Percentiles rank a stretch among this genome's conserved stretches.
Conservation (phyloP, 2,329 filamentous ascomycete species). For the Magnaporthiopsis poae region DNA sequence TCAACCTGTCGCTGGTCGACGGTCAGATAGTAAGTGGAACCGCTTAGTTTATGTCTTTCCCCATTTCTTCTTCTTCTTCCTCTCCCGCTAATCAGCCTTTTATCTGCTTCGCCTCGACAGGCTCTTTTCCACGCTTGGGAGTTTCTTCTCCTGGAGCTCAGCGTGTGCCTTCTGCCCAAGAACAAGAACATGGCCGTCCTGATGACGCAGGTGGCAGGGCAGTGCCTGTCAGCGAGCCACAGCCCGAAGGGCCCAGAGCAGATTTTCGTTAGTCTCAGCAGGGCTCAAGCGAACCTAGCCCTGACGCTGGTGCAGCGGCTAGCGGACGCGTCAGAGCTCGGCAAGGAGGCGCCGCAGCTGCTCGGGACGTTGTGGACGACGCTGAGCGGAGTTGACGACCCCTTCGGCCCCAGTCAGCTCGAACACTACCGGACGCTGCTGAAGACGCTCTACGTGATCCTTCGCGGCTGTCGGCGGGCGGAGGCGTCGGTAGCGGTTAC, state of each 20-base stretch:
- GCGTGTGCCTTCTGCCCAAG: conserved; percentile 45
- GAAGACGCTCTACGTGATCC: conserved; percentile 72
- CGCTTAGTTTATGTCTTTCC: too few species aligned
- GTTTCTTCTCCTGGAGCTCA: conserved; percentile 73
- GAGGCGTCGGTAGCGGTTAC: conserved; percentile 33
- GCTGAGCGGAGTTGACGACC: conserved; percentile 43
- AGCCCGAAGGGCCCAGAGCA: conserved; percentile 61
- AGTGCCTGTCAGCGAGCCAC: conserved; percentile 71
- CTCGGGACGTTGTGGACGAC: conserved; percentile 41
- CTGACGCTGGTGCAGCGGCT: conserved; percentile 75
- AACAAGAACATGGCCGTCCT: conserved; percentile 34
- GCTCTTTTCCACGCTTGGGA: conserved; percentile 83
- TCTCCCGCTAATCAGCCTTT: not conserved
- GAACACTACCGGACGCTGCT: conserved; percentile 75
- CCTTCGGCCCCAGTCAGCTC: conserved; percentile 41
- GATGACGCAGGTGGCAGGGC: conserved; percentile 63
- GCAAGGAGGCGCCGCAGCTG: conserved; percentile 42
- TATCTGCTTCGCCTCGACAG: conserved; percentile 28
- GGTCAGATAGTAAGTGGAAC: conserved; percentile 63
- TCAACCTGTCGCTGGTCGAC: conserved; percentile 84
- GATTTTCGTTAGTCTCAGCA: conserved; percentile 70
- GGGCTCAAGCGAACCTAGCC: conserved; percentile 68
- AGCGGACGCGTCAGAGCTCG: conserved; percentile 44
- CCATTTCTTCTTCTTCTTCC: not conserved
- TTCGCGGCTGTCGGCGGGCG: conserved; percentile 51